Percentiles rank a stretch among this genome's conserved stretches.
Conservation (phyloP, 2,329 filamentous ascomycete species). For the Trichoderma sp. region DNA sequence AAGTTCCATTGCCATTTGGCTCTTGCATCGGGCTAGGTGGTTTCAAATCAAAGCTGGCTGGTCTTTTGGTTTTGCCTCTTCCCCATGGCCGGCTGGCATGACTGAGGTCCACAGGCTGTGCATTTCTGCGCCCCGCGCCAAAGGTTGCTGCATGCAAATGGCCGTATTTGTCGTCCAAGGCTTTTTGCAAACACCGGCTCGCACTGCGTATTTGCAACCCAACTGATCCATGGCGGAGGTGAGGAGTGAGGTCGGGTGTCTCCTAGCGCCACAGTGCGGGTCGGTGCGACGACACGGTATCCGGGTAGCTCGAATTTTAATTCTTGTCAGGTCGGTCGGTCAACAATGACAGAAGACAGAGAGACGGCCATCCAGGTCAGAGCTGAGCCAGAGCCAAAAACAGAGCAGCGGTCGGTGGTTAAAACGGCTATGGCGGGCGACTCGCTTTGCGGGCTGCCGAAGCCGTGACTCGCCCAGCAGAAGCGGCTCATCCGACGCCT, state of each 20-base stretch:
- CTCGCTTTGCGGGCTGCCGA: neutral
- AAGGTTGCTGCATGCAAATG: conserved; percentile 7
- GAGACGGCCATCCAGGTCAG: neutral
- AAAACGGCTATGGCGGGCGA: neutral
- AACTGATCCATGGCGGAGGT: neutral
- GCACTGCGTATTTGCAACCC: conserved; percentile 15
- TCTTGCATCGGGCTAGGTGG: conserved; percentile 4
- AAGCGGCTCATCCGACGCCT: conserved; percentile 17
- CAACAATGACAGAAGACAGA: neutral
- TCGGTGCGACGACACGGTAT: neutral
- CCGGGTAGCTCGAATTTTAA: neutral
- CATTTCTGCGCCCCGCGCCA: conserved; percentile 14
- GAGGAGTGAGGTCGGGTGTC: neutral
- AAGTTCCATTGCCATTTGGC: neutral
- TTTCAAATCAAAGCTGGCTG: neutral
- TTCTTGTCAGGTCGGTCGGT: neutral
- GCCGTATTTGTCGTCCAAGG: conserved; percentile 11
- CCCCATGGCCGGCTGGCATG: neutral
- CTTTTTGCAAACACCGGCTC: conserved; percentile 2
- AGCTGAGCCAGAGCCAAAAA: too few species aligned
- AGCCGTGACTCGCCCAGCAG: neutral
- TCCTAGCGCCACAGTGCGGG: neutral
- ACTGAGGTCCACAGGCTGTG: conserved; percentile 3
- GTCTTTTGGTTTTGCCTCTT: neutral
- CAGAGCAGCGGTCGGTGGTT: neutral